Evolutionary conservation across 805 yeast species (phyloP), one percentile per base, ranked within the genome.

Genomic region (Metschnikowia lochheadii): DNA sequence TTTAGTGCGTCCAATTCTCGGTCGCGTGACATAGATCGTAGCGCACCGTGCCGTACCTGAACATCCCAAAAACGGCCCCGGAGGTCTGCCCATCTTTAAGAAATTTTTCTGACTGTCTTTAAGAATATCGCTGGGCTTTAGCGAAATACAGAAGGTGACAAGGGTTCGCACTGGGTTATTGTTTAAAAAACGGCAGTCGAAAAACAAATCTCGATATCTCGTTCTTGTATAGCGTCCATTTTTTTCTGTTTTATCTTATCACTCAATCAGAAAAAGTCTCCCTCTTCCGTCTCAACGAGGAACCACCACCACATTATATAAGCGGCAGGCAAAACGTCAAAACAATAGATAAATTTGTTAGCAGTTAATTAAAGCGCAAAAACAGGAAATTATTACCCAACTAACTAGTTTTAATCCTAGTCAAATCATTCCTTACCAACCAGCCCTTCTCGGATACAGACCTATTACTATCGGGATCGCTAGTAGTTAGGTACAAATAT

Each of bases 141-240:
- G 29, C 5, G 36, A 34, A 14, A 5, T 14, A n/a, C 38, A 17
- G 17, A 10, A 15, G 38, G 18, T 8, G 13, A 7, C 18, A 17
- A 8, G 38, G 38, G 18, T 17, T 40, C 43, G 43, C 43, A 26
- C 34, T 11, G 8, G 43, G 15, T 35, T 5, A 40, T 26, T 23
- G 43, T 40, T 26, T 7, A 15, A 26, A 15, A 4, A 18, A 3
- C 14, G 13, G 31, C 18, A n/a, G 17, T 21, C 7, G 32, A 26
- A 40, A 40, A 40, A 26, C 43, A 26, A 26, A 18, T 40, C 43
- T 23, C 45, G 29, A 14, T 31, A 32, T 41, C 45, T 32, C 26
- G 32, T 31, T 31, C 45, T 41, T 41, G 32, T 41, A 41, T 41
- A 32, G 29, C 45, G 45, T 31, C 45, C 37, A 32, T 17, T 41